Conservation (phyloP, 139 green algal species). For the Gonium pectorale region DNA sequence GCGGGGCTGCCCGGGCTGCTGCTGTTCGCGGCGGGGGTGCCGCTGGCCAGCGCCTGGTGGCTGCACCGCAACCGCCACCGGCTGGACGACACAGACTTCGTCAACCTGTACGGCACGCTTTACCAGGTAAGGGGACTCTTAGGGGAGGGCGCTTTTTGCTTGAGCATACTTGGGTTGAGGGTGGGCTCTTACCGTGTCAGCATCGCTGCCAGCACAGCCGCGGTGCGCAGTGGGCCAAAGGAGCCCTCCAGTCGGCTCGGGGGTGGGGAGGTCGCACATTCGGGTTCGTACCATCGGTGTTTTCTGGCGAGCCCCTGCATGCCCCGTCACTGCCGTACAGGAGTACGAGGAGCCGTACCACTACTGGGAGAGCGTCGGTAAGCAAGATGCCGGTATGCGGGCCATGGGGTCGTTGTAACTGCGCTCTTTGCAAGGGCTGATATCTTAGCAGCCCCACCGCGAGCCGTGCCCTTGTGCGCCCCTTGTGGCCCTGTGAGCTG, state of each 20-base stretch:
- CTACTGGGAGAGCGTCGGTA: constrained; percentile 34
- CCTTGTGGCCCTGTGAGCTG: too few species aligned
- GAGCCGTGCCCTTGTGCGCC: too few species aligned
- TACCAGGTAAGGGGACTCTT: background rate
- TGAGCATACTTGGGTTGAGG: background rate
- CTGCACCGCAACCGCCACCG: constrained; percentile 4
- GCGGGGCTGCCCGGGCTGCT: constrained; percentile 11
- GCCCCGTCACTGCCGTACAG: background rate
- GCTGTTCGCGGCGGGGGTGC: constrained; percentile 28
- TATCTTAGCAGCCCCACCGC: too few species aligned
- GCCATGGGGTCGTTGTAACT: too few species aligned
- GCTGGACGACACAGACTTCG: background rate
- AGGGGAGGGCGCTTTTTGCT: background rate
- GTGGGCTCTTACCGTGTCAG: too few species aligned
- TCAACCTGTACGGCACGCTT: constrained; percentile 18
- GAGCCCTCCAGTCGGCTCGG: too few species aligned
- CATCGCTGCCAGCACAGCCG: too few species aligned
- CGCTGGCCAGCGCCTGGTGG: constrained; percentile 32
- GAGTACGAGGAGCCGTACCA: background rate
- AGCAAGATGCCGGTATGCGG: background rate
- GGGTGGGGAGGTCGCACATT: too few species aligned
- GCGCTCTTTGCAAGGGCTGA: too few species aligned
- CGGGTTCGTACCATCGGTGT: too few species aligned
- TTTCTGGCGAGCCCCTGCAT: background rate
- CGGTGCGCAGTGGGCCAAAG: too few species aligned